Evolutionary conservation across 192 early-diverging fungal genomes (phyloP).

Genomic region (Rhizophagus sp.): DNA sequence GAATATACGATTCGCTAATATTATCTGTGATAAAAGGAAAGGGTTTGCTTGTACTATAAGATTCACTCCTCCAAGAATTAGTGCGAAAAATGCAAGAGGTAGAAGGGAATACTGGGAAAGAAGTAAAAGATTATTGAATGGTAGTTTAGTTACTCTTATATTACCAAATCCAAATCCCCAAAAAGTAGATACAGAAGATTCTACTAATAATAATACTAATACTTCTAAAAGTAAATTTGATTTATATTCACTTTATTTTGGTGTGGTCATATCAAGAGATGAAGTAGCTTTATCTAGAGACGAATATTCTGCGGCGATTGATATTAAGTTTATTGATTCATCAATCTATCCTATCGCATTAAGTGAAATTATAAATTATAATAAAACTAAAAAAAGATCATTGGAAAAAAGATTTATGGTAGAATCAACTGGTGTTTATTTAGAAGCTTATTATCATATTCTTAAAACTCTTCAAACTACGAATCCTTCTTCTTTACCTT

Average conservation of each 20-base stretch:
- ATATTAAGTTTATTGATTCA: conserved; percentile 37
- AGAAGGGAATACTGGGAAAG: neutral
- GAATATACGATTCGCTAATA: neutral
- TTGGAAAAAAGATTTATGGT: conserved; percentile 37
- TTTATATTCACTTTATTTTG: conserved; percentile 26
- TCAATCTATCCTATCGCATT: conserved; percentile 30
- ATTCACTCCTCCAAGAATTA: neutral
- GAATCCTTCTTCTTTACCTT: conserved; percentile 39
- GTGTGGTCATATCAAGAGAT: conserved; percentile 38
- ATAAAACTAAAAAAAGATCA: too few relatives aligned
- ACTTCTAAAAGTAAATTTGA: neutral
- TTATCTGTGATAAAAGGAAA: neutral
- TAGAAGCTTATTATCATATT: conserved; percentile 39
- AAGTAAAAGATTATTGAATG: conserved; percentile 24
- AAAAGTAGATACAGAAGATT: too few relatives aligned
- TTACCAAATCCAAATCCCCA: conserved; percentile 11
- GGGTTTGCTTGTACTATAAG: neutral
- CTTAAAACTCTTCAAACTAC: conserved; percentile 38
- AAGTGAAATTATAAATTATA: conserved; percentile 2
- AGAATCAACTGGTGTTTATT: conserved; percentile 39
- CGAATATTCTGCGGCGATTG: conserved; percentile 21
- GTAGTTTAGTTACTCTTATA: conserved; percentile 42
- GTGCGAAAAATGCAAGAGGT: neutral
- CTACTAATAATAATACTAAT: too few relatives aligned
- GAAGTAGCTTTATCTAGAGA: conserved; percentile 30